Conservation (phyloP, 495 filamentous ascomycete genomes). For the Aspergillus sparsus region DNA sequence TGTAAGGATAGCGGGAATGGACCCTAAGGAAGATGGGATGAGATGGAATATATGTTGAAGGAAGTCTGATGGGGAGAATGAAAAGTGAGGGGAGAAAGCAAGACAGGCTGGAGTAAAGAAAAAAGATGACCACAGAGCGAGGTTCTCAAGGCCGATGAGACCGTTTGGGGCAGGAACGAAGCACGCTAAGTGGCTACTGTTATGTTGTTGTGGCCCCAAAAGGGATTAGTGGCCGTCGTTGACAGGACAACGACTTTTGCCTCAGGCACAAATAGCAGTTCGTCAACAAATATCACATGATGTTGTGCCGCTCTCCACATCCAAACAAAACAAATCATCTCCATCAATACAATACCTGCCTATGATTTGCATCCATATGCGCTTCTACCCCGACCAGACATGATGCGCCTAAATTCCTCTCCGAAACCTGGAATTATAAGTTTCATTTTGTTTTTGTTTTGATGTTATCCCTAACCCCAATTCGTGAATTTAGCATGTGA, state of each 20-base stretch:
- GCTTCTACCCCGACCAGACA: too few relatives aligned
- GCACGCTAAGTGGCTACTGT: slow-evolving; percentile 41
- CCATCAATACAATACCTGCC: background rate
- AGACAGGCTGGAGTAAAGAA: slow-evolving; percentile 19
- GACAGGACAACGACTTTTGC: slow-evolving; percentile 41
- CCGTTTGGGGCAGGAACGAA: slow-evolving; percentile 43
- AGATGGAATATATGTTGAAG: slow-evolving; percentile 17
- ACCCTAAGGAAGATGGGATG: slow-evolving; percentile 1
- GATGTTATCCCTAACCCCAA: too few relatives aligned
- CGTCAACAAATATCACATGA: slow-evolving; percentile 17
- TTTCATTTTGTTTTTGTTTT: too few relatives aligned
- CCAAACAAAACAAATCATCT: slow-evolving; percentile 16
- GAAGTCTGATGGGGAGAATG: slow-evolving; percentile 24
- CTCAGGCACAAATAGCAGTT: slow-evolving; percentile 25
- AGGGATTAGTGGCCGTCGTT: slow-evolving; percentile 40
- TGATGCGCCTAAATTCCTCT: too few relatives aligned
- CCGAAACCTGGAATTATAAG: too few relatives aligned
- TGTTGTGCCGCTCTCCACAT: slow-evolving; percentile 11
- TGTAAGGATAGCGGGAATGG: too few relatives aligned
- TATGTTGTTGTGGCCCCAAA: slow-evolving; percentile 43
- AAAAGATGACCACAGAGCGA: slow-evolving; percentile 26
- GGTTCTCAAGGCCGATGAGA: slow-evolving; percentile 34
- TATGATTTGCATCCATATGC: too few relatives aligned
- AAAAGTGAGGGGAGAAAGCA: slow-evolving; percentile 22
- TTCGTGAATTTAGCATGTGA: too few relatives aligned